phyloP scores from a whole-genome alignment of 306 rosid genomes.

The Oxytropis ochrocephala region DNA sequence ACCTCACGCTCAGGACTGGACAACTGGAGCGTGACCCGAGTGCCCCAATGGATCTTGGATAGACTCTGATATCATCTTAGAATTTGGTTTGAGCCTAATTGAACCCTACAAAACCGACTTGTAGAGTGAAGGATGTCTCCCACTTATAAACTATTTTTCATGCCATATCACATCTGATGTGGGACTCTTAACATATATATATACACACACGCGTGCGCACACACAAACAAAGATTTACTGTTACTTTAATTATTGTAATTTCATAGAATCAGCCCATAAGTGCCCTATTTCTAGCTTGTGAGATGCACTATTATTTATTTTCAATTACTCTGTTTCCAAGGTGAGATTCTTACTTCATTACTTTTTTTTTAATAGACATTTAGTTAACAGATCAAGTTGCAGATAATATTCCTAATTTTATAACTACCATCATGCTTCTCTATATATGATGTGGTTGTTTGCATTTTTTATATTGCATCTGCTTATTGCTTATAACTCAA shows the following conservation, averaged over 20 bases:
- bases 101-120: too few relatives aligned
- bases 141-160: too few relatives aligned
- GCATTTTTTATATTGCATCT: slow-evolving; percentile 1
- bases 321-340: neutral
- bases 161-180: too few relatives aligned
- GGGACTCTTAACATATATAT: too few relatives aligned
- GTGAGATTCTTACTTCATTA: slow-evolving; percentile 2
- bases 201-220: too few relatives aligned
- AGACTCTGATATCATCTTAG: too few relatives aligned
- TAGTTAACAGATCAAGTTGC: neutral
- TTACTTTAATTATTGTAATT: neutral
- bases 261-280: neutral
- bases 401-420: slow-evolving; percentile 6
- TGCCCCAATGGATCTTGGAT: too few relatives aligned
- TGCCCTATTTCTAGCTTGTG: neutral
- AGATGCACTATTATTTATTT: neutral
- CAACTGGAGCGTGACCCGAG: too few relatives aligned
- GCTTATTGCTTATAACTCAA: slow-evolving; percentile 14
- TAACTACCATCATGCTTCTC: neutral
- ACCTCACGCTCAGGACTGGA: too few relatives aligned
- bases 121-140: too few relatives aligned
- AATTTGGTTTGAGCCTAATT: too few relatives aligned
- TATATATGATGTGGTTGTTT: slow-evolving; percentile 1
- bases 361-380: neutral
- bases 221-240: neutral